Conservation (phyloP, 2,329 filamentous ascomycete genomes). For the Microsporum canis region DNA sequence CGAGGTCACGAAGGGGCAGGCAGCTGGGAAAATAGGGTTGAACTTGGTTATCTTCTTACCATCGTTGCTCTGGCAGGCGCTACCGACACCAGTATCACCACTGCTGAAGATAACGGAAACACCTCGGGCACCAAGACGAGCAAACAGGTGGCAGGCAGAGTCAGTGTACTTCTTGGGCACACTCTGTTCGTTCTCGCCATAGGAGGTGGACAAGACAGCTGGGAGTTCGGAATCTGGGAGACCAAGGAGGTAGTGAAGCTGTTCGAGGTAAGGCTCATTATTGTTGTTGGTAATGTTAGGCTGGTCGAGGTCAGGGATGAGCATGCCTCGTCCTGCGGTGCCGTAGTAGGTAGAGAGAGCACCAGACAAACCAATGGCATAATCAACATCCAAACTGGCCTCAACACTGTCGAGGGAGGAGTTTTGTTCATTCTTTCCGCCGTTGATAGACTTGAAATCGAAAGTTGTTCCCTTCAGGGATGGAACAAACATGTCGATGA, state of each 20-base stretch:
- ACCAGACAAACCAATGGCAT: constrained; percentile 45
- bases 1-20: constrained; percentile 51
- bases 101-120: constrained; percentile 54
- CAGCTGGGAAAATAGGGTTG: constrained; percentile 43
- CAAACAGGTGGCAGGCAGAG: constrained; percentile 52
- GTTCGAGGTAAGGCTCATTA: constrained; percentile 57
- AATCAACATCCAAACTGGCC: constrained; percentile 54
- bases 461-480: constrained; percentile 44
- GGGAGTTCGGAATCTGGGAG: constrained; percentile 49
- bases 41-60: constrained; percentile 43
- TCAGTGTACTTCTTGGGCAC: constrained; percentile 49
- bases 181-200: constrained; percentile 55
- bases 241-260: constrained; percentile 49
- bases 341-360: constrained; percentile 47
- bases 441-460: constrained; percentile 46
- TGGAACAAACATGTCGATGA: constrained; percentile 46
- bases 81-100: constrained; percentile 52
- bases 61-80: constrained; percentile 44
- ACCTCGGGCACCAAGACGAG: constrained; percentile 54
- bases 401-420: constrained; percentile 42
- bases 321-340: constrained; percentile 45
- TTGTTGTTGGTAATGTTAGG: constrained; percentile 32
- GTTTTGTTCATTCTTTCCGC: constrained; percentile 41
- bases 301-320: constrained; percentile 39
- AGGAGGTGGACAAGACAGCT: constrained; percentile 56